Conservation (phyloP, 495 filamentous ascomycete genomes). For the Hypoxylon crocopeplum region DNA sequence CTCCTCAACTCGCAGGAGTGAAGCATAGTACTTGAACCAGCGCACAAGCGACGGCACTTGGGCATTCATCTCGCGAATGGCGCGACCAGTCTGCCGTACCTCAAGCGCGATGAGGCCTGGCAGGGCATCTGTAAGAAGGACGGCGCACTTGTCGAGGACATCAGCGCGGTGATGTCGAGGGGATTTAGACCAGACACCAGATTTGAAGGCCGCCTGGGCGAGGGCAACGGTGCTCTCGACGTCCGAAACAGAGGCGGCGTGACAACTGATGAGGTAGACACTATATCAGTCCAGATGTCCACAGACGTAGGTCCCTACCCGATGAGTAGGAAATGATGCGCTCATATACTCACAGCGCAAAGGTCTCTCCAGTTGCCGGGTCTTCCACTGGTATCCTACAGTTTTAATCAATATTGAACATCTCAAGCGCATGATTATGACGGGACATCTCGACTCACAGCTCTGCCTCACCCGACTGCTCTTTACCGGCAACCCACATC, state of each 20-base stretch:
- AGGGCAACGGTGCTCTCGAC: slow-evolving; percentile 53
- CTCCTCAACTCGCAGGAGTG: slow-evolving; percentile 65
- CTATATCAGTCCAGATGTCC: no score
- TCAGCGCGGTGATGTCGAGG: slow-evolving; percentile 59
- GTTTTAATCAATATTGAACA: background rate
- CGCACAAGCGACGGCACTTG: slow-evolving; percentile 66
- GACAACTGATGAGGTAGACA: slow-evolving; percentile 52
- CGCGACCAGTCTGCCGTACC: slow-evolving; percentile 67
- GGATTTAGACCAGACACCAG: slow-evolving; percentile 64
- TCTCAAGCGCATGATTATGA: background rate
- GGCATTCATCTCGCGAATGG: slow-evolving; percentile 68
- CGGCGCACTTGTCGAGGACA: slow-evolving; percentile 63
- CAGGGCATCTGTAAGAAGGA: slow-evolving; percentile 56
- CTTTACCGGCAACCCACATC: slow-evolving; percentile 44
- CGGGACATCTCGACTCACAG: slow-evolving; percentile 27
- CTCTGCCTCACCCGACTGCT: slow-evolving; percentile 33
- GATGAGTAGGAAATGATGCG: background rate
- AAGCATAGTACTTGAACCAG: slow-evolving; percentile 71
- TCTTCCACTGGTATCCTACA: slow-evolving; percentile 46
- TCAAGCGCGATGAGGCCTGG: slow-evolving; percentile 62
- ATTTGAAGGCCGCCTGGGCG: slow-evolving; percentile 56
- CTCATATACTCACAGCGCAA: slow-evolving; percentile 40
- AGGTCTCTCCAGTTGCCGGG: slow-evolving; percentile 45
- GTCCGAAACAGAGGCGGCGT: slow-evolving; percentile 57
- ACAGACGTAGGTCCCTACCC: no score